Base-by-base conservation (phyloP, 306 rosid species). In the Herpetospermum pedunculosum region DNA sequence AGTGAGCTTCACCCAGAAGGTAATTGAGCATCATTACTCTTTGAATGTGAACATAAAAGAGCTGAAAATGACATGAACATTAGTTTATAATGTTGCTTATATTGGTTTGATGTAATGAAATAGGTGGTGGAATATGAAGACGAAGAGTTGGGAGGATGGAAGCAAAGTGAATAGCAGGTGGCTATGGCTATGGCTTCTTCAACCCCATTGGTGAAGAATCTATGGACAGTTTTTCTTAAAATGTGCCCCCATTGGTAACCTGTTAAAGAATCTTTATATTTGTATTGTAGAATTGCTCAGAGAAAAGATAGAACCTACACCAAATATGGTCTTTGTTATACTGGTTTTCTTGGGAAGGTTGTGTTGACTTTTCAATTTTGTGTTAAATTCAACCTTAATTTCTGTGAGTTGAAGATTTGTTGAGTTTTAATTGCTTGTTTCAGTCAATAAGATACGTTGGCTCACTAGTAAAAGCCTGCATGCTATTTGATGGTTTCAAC, bases 101-200 rank as follows among this genome's bases (percentile, higher is more conserved):
- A 12, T 40, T 53, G 73, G 49, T 67, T 21, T 64, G 43, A 41
- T 67, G 34, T 74, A 77, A 83, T 55, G 49, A 81, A 73, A 53
- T 62, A 92, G 97, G 90, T 49, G 52, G 83, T 78, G 35, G 81
- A 74, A 47, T 53, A 52, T 47, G 71, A 4, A 18, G 88, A 62
- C 7, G 72, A 60, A 16, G 80, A 83, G 2, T 8, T 75, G 73
- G 97, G 97, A 74, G 96, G 93, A 79, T 89, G 97, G 97, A 87
- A 75, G 85, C 76, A 86, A 43, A 89, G 97, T 63, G 43, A 52
- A 25, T 13, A 69, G n/a, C n/a, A n/a, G n/a, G n/a, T n/a, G n/a
- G n/a, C 64, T 70, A 59, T 26, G 68, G 46, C n/a, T n/a, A n/a
- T 71, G 60, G 44, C 62, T 48, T 70, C 74, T 64, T 64, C n/a